Conservation (phyloP, 2,329 filamentous ascomycete genomes). For the Diaporthe sp. region DNA sequence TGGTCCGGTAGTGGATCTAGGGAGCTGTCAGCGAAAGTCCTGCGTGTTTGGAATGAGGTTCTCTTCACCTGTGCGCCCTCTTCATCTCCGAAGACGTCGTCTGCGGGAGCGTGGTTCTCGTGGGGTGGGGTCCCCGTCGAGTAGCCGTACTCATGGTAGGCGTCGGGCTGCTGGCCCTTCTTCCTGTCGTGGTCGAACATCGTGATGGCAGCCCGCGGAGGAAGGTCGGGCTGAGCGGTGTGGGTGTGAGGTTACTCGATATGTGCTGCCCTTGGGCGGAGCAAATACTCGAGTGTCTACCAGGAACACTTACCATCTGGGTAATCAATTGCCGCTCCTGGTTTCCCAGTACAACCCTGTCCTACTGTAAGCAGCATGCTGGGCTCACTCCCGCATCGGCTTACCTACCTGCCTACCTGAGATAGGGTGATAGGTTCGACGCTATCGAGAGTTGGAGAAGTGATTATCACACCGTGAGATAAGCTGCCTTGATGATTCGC, state of each 20-base stretch:
- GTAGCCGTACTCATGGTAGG: constrained; percentile 25
- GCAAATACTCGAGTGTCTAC: not conserved
- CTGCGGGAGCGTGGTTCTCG: not conserved
- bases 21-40: not conserved
- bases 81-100: constrained; percentile 37
- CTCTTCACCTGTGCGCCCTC: constrained; percentile 34
- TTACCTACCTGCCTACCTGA: constrained; percentile 4
- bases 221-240: not conserved
- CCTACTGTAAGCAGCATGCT: not conserved
- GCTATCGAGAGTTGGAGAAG: constrained; percentile 32
- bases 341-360: not conserved
- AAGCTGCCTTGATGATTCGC: constrained; percentile 10
- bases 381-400: not conserved
- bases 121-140: not conserved
- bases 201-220: too few species aligned
- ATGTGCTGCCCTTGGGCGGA: not conserved
- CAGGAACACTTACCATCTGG: too few species aligned
- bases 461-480: not conserved
- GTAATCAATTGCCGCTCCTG: not conserved
- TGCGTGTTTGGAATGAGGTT: not conserved
- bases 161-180: constrained; percentile 8
- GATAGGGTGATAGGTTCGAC: constrained; percentile 19
- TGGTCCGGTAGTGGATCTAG: constrained; percentile 66
- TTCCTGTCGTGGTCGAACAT: constrained; percentile 19
- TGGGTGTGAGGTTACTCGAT: not conserved